Base-by-base conservation (phyloP, 2,329 filamentous ascomycete species). In the Achaetomium macrosporum region DNA sequence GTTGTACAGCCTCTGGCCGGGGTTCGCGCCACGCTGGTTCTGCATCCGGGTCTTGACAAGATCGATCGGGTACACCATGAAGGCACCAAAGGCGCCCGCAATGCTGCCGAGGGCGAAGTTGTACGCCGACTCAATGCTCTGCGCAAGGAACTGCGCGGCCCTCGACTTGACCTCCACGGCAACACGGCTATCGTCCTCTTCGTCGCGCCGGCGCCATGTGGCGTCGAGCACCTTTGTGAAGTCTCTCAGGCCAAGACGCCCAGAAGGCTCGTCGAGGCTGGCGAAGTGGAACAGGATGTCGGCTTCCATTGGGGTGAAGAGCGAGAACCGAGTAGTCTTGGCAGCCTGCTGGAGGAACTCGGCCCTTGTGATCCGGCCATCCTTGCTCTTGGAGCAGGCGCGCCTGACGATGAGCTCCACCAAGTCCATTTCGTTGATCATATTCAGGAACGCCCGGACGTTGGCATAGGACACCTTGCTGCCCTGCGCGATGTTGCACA, bases 31-130 rank as follows among this genome's bases (percentile, higher is more conserved):
- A 61, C 93, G 83, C 76, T 99, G 93, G 75, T 99, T 99, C 73
- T 99, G 93, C 84, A 99, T 88, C 56, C 93, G 85, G 1, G 93
- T 99, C 81, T 99, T 99, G 70, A 99, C 93, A 57, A 99, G 75
- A 74, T 99, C 93, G 66, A 99, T 97, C 20, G 93, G 93, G 69
- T 99, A 99, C 50, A 99, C 93, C 90, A 99, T 96, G 69, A 99
- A 97, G 12, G 93, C 93, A 68, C 93, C 93, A 67, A 99, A 99
- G 10, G 93, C 93, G 71, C 93, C 93, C 8, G 93, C 93, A 61
- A 96, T 62, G 68, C 88, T 90, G 55, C 93, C 93, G 7, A 99
- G 82, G 3, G 76, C 83, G 68, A 99, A 99, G 76, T 95, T 91
- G 71, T 96, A 95, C 2, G 77, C 81, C 1, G 91, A 95, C 66